Conservation (phyloP, 2,329 filamentous ascomycete genomes). For the Chalara sp. region DNA sequence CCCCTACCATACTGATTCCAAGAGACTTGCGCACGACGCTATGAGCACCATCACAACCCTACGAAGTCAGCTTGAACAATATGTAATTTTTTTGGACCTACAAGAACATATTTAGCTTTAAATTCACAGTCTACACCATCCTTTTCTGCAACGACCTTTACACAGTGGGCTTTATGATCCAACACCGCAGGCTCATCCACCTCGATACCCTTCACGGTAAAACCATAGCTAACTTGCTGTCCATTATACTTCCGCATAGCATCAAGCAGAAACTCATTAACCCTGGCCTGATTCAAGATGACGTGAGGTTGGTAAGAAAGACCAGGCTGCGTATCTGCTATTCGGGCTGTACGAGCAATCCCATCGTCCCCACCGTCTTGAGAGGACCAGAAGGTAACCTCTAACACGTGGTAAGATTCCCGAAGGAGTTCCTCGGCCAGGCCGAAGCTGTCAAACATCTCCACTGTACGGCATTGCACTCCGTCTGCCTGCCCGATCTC, state of each 20-base stretch:
- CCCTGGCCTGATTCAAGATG: constrained; percentile 63
- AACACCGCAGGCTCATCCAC: constrained; percentile 43
- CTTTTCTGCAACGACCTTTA: constrained; percentile 51
- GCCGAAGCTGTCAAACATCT: constrained; percentile 52
- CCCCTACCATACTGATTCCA: constrained; percentile 47
- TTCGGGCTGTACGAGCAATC: constrained; percentile 50
- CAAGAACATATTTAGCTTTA: constrained; percentile 19
- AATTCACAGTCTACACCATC: constrained; percentile 45
- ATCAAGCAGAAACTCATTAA: constrained; percentile 60
- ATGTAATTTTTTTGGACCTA: constrained; percentile 29
- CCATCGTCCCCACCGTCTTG: constrained; percentile 42
- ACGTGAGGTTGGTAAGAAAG: constrained; percentile 57
- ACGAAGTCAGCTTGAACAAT: constrained; percentile 35
- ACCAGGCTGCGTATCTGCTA: constrained; percentile 55
- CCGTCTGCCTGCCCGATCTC: constrained; percentile 56
- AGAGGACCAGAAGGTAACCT: constrained; percentile 55
- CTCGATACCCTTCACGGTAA: constrained; percentile 46
- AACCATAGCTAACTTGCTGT: constrained; percentile 49
- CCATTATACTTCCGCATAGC: constrained; percentile 45
- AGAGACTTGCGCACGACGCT: constrained; percentile 38
- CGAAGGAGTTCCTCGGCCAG: constrained; percentile 55
- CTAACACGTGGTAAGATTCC: constrained; percentile 60
- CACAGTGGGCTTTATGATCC: constrained; percentile 47
- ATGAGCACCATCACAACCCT: constrained; percentile 46
- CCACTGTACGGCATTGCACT: constrained; percentile 53